Conservation (phyloP, 352 stramenopile species). For the Globisporangium paroecandrum region DNA sequence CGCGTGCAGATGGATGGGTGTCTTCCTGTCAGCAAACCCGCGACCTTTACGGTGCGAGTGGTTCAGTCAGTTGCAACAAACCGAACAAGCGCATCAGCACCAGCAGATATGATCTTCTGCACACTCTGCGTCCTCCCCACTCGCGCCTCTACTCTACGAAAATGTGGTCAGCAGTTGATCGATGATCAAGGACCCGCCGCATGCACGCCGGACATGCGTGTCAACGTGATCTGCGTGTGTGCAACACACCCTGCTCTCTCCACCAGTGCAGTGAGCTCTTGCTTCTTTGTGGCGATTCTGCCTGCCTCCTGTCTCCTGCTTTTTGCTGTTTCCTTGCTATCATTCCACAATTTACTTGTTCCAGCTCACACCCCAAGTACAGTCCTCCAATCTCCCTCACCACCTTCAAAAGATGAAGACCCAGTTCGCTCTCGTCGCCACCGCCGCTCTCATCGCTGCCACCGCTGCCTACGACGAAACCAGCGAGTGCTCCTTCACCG, state of each 20-base stretch:
- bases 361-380: slow-evolving; percentile 12
- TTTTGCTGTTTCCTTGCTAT: slow-evolving; percentile 1
- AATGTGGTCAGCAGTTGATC: neutral
- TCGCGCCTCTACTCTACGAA: neutral
- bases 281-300: neutral
- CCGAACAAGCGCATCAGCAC: neutral
- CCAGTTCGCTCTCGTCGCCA: slow-evolving; percentile 7
- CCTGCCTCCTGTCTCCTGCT: neutral
- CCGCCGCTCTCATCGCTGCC: slow-evolving; percentile 3
- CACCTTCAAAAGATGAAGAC: slow-evolving; percentile 16
- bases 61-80: neutral
- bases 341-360: slow-evolving; percentile 13
- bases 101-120: neutral
- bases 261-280: neutral
- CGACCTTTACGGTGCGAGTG: neutral
- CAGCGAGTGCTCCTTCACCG: slow-evolving; percentile 11
- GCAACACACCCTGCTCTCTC: neutral
- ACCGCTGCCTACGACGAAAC: slow-evolving; percentile 13
- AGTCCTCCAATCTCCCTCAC: neutral
- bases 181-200: neutral
- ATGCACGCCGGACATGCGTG: neutral
- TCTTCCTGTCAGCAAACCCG: neutral
- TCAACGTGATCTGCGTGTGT: neutral
- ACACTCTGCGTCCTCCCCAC: neutral
- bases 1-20: neutral